phyloP scores from a whole-genome alignment of 768 basidiomycete genomes.

The Crepidotus variabilis region DNA sequence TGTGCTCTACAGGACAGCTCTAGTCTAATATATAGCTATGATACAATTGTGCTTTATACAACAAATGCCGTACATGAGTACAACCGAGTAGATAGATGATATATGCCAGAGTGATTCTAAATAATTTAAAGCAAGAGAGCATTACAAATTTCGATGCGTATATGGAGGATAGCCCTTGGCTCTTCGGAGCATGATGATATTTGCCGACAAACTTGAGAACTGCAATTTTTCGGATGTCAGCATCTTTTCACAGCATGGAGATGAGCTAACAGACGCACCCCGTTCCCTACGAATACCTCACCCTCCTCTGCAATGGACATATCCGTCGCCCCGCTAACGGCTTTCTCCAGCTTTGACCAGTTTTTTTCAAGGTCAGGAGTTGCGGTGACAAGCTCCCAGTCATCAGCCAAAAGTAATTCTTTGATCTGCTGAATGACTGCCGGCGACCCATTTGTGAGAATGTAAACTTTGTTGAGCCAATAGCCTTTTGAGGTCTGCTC shows the following conservation, averaged over 20 bases:
- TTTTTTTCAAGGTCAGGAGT: conserved; percentile 30
- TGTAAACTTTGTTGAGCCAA: conserved; percentile 30
- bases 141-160: neutral
- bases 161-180: neutral
- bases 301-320: conserved; percentile 45
- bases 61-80: too few species aligned
- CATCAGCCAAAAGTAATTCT: conserved; percentile 34
- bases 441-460: conserved; percentile 50
- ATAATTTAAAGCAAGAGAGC: neutral
- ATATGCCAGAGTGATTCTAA: too few species aligned
- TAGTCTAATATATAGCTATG: too few species aligned
- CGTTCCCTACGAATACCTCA: neutral
- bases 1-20: too few species aligned
- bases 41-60: too few species aligned
- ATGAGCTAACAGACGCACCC: neutral
- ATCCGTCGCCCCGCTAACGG: conserved; percentile 52
- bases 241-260: neutral
- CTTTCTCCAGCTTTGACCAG: conserved; percentile 41
- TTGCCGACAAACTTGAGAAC: neutral
- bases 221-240: neutral
- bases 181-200: neutral
- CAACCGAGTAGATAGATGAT: too few species aligned
- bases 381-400: conserved; percentile 46
- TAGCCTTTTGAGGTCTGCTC: neutral
- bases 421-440: conserved; percentile 37